These are phyloP conservation scores for Annulohypoxylon bovei DNA, from an alignment of 495 filamentous ascomycete species.

Conservation along the genomic window DNA sequence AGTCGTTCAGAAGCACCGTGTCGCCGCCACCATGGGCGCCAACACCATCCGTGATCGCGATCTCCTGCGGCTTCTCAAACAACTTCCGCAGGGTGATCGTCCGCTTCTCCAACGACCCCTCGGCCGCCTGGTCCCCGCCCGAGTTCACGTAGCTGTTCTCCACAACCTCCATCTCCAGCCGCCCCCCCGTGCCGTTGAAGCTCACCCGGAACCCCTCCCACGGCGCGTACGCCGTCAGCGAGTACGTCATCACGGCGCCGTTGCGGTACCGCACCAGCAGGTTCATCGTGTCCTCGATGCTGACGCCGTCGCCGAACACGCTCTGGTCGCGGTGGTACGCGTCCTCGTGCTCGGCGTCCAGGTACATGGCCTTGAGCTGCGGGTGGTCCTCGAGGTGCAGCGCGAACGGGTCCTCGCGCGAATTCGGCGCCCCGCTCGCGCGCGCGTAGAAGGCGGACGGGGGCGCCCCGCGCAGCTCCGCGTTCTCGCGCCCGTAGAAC, in stretches of 20 bases:
- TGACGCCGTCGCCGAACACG: slow-evolving; percentile 68
- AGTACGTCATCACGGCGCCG: slow-evolving; percentile 61
- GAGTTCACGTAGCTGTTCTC: slow-evolving; percentile 62
- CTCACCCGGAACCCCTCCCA: slow-evolving; percentile 60
- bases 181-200: slow-evolving; percentile 58
- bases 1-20: slow-evolving; percentile 55
- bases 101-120: slow-evolving; percentile 54
- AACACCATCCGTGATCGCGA: slow-evolving; percentile 51
- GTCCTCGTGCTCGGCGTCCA: slow-evolving; percentile 68
- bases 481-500: slow-evolving; percentile 61
- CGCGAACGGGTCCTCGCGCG: slow-evolving; percentile 59
- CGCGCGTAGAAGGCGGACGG: slow-evolving; percentile 52
- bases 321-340: slow-evolving; percentile 67
- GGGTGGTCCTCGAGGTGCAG: slow-evolving; percentile 59
- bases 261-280: slow-evolving; percentile 65
- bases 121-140: slow-evolving; percentile 56
- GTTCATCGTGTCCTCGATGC: slow-evolving; percentile 69
- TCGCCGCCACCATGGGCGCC: slow-evolving; percentile 60
- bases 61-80: slow-evolving; percentile 57
- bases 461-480: slow-evolving; percentile 50
- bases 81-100: slow-evolving; percentile 51
- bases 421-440: slow-evolving; percentile 48
- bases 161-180: slow-evolving; percentile 59
- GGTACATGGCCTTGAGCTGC: slow-evolving; percentile 64
- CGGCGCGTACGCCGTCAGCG: slow-evolving; percentile 58